These are phyloP conservation scores for Scedosporium boydii DNA, from an alignment of 2,329 filamentous ascomycete genomes.

Conservation along the genomic window DNA sequence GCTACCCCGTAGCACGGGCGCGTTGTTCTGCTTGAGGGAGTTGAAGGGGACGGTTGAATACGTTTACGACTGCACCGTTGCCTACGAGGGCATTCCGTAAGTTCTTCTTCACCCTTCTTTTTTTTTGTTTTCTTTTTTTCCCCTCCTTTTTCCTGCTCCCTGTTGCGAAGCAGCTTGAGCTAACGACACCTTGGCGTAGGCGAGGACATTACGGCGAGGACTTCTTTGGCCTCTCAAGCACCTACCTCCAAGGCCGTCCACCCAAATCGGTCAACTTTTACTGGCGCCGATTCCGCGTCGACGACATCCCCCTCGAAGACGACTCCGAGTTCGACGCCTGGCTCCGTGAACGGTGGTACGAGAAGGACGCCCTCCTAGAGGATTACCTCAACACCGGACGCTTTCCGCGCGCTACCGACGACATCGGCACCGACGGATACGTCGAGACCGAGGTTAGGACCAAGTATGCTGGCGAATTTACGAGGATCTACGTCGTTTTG, in stretches of 20 bases:
- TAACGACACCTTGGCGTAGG: constrained; percentile 27
- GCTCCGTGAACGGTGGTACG: constrained; percentile 79
- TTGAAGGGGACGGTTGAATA: constrained; percentile 67
- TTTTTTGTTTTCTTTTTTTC: not conserved
- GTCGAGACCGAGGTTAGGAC: constrained; percentile 52
- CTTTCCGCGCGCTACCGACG: constrained; percentile 60
- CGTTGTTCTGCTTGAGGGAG: constrained; percentile 70
- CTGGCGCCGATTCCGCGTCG: constrained; percentile 78
- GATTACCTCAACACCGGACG: constrained; percentile 67
- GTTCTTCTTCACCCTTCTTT: constrained; percentile 25
- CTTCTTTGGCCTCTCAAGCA: constrained; percentile 76
- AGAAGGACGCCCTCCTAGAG: constrained; percentile 85
- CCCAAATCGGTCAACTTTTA: constrained; percentile 96
- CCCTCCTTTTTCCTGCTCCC: not conserved
- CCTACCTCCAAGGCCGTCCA: constrained; percentile 78
- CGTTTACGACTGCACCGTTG: constrained; percentile 88
- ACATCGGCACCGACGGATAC: constrained; percentile 30
- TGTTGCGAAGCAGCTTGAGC: not conserved
- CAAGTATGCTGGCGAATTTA: constrained; percentile 42
- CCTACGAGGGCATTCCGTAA: constrained; percentile 88
- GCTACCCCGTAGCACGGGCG: constrained; percentile 70
- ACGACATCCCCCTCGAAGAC: constrained; percentile 71
- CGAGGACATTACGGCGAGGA: constrained; percentile 82
- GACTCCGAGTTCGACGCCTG: constrained; percentile 70
- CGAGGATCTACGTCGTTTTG: constrained; percentile 43